These are phyloP conservation scores for Phyllosticta citribraziliensis DNA, from an alignment of 2,329 filamentous ascomycete species.

Conservation along the genomic window DNA sequence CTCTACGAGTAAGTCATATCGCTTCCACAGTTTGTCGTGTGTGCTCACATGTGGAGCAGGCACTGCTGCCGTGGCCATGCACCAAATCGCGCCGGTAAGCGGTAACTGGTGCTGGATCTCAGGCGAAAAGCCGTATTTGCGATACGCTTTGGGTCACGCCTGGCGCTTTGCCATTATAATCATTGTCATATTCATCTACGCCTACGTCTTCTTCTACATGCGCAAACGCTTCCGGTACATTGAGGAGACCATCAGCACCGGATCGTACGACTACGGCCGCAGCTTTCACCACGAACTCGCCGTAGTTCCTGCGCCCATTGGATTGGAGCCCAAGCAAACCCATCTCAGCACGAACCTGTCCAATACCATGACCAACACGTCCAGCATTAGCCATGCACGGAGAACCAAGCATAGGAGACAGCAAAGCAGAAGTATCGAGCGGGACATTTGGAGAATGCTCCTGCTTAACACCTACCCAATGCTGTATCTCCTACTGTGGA, in stretches of 20 bases:
- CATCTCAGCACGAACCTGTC: conserved; percentile 1
- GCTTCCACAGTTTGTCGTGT: background rate
- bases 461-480: conserved; percentile 26
- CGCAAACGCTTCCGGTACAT: conserved; percentile 2
- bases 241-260: conserved; percentile 1
- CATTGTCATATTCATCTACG: conserved; percentile 32
- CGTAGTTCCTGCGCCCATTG: background rate
- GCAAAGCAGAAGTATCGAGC: conserved; percentile 12
- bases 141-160: conserved; percentile 37
- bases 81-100: conserved; percentile 30
- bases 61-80: conserved; percentile 1
- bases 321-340: background rate
- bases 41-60: background rate
- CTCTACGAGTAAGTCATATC: conserved; percentile 23
- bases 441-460: conserved; percentile 21
- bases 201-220: conserved; percentile 34
- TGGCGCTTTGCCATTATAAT: conserved; percentile 38
- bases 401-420: conserved; percentile 8
- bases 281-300: background rate
- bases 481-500: conserved; percentile 25
- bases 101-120: conserved; percentile 44
- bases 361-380: background rate
- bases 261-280: conserved; percentile 5
- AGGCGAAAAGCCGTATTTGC: conserved; percentile 24
- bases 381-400: background rate